Base-by-base conservation (phyloP, 2,329 filamentous ascomycete species). In the Bipolaris bicolor region DNA sequence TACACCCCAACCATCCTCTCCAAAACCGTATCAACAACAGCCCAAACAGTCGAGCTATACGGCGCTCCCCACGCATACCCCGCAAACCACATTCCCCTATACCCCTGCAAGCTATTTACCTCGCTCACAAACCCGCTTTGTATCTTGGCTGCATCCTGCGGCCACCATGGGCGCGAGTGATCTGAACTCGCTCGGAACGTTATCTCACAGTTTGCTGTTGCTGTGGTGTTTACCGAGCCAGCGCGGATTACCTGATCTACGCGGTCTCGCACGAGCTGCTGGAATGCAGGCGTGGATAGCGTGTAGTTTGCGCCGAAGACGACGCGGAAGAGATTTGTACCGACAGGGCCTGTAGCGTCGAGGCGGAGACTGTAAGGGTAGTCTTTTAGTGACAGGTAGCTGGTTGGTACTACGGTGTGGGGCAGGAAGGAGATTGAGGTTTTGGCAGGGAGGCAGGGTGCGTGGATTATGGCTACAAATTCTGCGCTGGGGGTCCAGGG, bases 1-100 rank as follows among this genome's bases (percentile, higher is more conserved):
- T 55, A 31, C 39, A 55, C 45, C 9, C 39, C 43, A 37, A 69
- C 13, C 34, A 70, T 18, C 31, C 49, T 63, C 37, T 51, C 36
- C 41, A 68, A 49, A 2, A 67, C 57, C 1, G 57, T 65, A 29
- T 69, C 65, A 2, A 61, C 66, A 49, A 60, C 66, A 3, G 55
- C 53, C 67, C 67, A 71, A 36, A 67, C 48, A 5, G 61, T 67
- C 45, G 61, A 65, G 33, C 61, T 60, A 47, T 67, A 69, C 18
- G 62, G 55, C 26, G 55, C 61, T n/a, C 48, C 49, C 60, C 62
- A 69, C 3, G 40, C 55, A 33, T 58, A 58, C 18, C 66, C 66
- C 2, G 62, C 64, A 46, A 62, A 70, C 63, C 63, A 70, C 20
- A 64, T 66, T 15, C 26, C 13, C 36, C 26, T 54, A 41, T 64